Evolutionary conservation across 768 basidiomycete genomes (phyloP).

Genomic region (Chalciporus piperatus): DNA sequence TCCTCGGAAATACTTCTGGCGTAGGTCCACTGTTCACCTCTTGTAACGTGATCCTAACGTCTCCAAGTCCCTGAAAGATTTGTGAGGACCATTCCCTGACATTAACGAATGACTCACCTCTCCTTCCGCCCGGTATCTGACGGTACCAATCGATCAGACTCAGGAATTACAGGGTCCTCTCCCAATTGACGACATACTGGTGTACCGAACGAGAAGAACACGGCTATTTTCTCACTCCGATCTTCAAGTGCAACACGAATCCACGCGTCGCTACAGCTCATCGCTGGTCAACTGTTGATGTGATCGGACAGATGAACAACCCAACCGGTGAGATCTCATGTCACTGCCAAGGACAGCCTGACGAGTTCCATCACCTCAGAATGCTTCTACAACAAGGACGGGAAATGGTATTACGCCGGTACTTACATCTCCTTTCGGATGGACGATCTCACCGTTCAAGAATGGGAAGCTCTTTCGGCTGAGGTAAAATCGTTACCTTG

Average conservation of each 20-base stretch:
- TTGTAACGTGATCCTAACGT: conserved; percentile 3
- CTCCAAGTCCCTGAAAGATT: conserved; percentile 50
- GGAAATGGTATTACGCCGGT: conserved; percentile 84
- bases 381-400: conserved; percentile 80
- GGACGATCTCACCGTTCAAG: conserved; percentile 60
- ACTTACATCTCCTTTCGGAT: conserved; percentile 66
- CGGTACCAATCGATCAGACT: conserved; percentile 41
- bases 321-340: conserved; percentile 51
- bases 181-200: conserved; percentile 69
- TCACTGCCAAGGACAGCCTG: background rate
- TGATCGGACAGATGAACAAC: conserved; percentile 53
- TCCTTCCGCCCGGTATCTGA: background rate
- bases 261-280: conserved; percentile 75
- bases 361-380: conserved; percentile 38
- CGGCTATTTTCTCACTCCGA: conserved; percentile 69
- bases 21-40: conserved; percentile 37
- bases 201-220: conserved; percentile 82
- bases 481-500: conserved; percentile 44
- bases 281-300: conserved; percentile 67
- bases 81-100: conserved; percentile 40
- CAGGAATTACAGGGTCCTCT: conserved; percentile 63
- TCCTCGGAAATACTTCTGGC: conserved; percentile 54
- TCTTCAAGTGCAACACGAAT: conserved; percentile 78
- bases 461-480: conserved; percentile 63
- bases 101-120: background rate